Evolutionary conservation across 441 rosid genomes (phyloP).

Genomic region (Erodium moschatum): DNA sequence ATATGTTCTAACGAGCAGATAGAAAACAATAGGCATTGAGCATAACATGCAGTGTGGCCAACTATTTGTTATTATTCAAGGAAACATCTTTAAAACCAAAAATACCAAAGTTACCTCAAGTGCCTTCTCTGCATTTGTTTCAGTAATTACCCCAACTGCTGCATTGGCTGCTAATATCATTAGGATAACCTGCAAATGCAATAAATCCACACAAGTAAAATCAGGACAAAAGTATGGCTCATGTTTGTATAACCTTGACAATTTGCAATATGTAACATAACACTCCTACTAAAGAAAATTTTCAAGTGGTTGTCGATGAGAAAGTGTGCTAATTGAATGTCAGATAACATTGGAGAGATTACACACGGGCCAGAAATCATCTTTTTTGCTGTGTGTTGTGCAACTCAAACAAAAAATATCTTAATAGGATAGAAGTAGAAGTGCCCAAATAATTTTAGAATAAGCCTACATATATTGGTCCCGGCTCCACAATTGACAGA

Average conservation of each 20-base stretch:
- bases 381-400: not conserved
- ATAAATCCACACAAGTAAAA: constrained; percentile 12
- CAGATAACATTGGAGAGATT: not conserved
- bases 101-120: constrained; percentile 59
- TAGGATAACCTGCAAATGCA: constrained; percentile 60
- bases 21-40: not conserved
- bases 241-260: constrained; percentile 10
- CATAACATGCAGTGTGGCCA: constrained; percentile 1
- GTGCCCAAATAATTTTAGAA: not conserved
- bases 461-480: not conserved
- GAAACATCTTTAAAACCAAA: constrained; percentile 4
- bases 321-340: not conserved
- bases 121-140: constrained; percentile 97
- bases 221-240: constrained; percentile 3
- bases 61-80: not conserved
- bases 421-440: not conserved
- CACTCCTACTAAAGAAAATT: constrained; percentile 9
- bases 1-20: not conserved
- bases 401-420: not conserved
- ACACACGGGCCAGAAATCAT: not conserved
- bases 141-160: constrained; percentile 93
- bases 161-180: constrained; percentile 99
- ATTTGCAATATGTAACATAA: not conserved
- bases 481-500: not conserved
- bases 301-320: not conserved